Percentiles rank a stretch among this genome's conserved stretches.
phyloP scores from a whole-genome alignment of 2,329 filamentous ascomycete genomes.

The Ceratocystis diversiconidia region DNA sequence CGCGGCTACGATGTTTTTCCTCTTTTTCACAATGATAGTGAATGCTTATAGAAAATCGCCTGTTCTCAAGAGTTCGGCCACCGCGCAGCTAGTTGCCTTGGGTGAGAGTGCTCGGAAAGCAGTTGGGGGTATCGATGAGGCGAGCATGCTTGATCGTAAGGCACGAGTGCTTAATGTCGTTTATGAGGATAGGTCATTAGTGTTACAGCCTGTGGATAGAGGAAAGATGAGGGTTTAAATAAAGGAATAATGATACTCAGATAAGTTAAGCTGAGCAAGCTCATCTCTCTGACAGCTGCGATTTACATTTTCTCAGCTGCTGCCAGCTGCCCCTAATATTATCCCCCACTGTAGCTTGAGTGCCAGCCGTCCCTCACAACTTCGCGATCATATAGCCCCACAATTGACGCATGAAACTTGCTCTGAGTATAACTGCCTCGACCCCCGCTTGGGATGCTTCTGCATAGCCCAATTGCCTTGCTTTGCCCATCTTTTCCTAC shows the following conservation, averaged over 20 bases:
- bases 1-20: slow-evolving; percentile 19
- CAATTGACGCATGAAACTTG: neutral
- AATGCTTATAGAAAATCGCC: slow-evolving; percentile 20
- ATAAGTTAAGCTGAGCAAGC: too few relatives aligned
- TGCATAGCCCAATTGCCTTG: neutral
- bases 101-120: slow-evolving; percentile 14
- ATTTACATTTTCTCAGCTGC: neutral
- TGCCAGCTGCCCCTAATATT: neutral
- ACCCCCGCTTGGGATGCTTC: neutral
- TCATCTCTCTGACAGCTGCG: neutral
- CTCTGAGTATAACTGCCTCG: neutral
- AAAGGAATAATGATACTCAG: too few relatives aligned
- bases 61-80: slow-evolving; percentile 23
- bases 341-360: neutral
- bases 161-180: slow-evolving; percentile 18
- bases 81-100: slow-evolving; percentile 22
- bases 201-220: neutral
- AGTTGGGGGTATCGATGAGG: slow-evolving; percentile 17
- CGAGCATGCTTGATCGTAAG: slow-evolving; percentile 15
- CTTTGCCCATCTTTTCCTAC: neutral
- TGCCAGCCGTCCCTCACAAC: neutral
- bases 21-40: slow-evolving; percentile 22
- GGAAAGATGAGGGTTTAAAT: neutral
- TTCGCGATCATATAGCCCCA: slow-evolving; percentile 7
- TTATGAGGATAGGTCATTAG: slow-evolving; percentile 9